phyloP scores from a whole-genome alignment of 768 basidiomycete genomes.

The Phaffia australis region DNA sequence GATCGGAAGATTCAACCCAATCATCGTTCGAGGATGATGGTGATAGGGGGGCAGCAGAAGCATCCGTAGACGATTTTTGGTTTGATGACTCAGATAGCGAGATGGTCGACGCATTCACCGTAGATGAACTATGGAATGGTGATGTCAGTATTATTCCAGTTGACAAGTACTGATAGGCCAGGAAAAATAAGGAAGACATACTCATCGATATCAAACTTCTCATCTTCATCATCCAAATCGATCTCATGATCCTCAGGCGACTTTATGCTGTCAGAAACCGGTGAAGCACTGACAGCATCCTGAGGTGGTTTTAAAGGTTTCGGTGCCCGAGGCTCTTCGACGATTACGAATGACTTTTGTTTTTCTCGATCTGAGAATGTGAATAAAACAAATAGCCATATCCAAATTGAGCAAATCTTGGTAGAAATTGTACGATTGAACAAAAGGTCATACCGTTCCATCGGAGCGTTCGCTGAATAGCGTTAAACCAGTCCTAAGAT shows the following conservation, averaged over 20 bases:
- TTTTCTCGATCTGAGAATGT: slow-evolving; percentile 47
- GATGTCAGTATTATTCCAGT: not conserved
- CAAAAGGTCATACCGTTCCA: slow-evolving; percentile 55
- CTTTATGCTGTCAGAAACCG: slow-evolving; percentile 28
- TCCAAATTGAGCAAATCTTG: not conserved
- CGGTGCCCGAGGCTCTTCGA: slow-evolving; percentile 63
- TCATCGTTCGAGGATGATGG: not conserved
- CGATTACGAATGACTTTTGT: slow-evolving; percentile 96
- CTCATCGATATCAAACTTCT: slow-evolving; percentile 89
- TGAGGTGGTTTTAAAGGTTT: slow-evolving; percentile 18
- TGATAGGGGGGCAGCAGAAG: not conserved
- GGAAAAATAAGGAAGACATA: slow-evolving; percentile 27
- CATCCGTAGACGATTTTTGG: slow-evolving; percentile 1
- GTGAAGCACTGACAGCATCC: not conserved
- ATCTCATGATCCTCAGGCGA: slow-evolving; percentile 45
- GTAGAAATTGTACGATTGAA: not conserved
- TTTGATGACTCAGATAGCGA: slow-evolving; percentile 23
- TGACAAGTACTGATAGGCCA: not conserved
- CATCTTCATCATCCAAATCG: slow-evolving; percentile 53
- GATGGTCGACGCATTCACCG: slow-evolving; percentile 16
- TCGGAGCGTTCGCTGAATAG: slow-evolving; percentile 89
- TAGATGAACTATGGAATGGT: not conserved
- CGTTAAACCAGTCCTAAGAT: slow-evolving; percentile 78
- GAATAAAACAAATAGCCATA: not conserved
- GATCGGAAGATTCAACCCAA: slow-evolving; percentile 35